These are phyloP conservation scores for Aaosphaeria arxii DNA, from an alignment of 2,329 filamentous ascomycete species.

Conservation along the genomic window DNA sequence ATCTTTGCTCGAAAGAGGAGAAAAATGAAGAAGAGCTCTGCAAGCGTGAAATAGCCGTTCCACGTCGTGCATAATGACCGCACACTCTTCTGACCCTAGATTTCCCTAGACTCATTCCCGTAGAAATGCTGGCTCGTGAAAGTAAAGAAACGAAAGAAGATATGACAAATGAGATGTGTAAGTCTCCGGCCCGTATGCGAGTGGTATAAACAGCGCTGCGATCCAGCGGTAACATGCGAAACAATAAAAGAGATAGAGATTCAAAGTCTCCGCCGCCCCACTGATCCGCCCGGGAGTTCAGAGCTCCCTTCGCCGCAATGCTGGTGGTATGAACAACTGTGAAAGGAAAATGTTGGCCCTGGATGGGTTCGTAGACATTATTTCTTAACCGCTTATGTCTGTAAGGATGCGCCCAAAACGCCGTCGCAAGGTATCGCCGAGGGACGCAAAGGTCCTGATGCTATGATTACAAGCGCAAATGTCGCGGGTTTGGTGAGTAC, in stretches of 20 bases:
- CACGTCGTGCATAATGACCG: too few relatives aligned
- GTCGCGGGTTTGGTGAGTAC: background rate
- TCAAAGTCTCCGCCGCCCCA: constrained; percentile 4
- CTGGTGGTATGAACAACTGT: constrained; percentile 13
- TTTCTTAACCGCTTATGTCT: constrained; percentile 23
- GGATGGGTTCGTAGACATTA: constrained; percentile 31
- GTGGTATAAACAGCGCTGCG: constrained; percentile 31
- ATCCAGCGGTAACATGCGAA: constrained; percentile 13
- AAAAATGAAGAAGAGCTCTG: too few relatives aligned
- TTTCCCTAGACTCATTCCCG: too few relatives aligned
- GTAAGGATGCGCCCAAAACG: constrained; percentile 28
- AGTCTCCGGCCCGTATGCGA: constrained; percentile 17
- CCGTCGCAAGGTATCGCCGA: constrained; percentile 24
- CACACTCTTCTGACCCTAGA: too few relatives aligned
- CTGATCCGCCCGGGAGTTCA: constrained; percentile 7
- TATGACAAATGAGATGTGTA: constrained; percentile 25
- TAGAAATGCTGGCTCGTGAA: too few relatives aligned
- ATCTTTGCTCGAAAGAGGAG: too few relatives aligned
- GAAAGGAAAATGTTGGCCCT: constrained; percentile 20
- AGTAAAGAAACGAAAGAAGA: constrained; percentile 10
- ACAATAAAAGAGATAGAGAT: constrained; percentile 18
- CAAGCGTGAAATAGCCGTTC: too few relatives aligned
- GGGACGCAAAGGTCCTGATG: constrained; percentile 20
- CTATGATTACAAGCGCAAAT: constrained; percentile 31
- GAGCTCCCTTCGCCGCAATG: constrained; percentile 5